Percentiles rank a stretch among this genome's conserved stretches.
These are phyloP conservation scores for Hypericum perforatum DNA, from an alignment of 345 rosid genomes.

Conservation along the genomic window DNA sequence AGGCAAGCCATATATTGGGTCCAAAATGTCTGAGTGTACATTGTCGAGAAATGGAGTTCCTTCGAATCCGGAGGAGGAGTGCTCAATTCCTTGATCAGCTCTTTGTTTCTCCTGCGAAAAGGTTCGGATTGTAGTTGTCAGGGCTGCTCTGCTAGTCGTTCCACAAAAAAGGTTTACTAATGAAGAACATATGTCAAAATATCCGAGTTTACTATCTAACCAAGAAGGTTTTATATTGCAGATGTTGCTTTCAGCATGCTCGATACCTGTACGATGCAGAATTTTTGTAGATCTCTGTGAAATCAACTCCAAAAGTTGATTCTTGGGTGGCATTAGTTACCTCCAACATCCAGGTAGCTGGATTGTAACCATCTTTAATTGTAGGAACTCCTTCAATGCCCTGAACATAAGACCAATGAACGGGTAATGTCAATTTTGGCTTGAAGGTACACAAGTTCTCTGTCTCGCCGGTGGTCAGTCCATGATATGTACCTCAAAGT, in stretches of 20 bases:
- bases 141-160: too few species aligned
- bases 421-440: too few species aligned
- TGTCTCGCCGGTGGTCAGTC: too few species aligned
- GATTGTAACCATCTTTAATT: background rate
- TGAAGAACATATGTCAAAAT: too few species aligned
- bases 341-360: conserved; percentile 4
- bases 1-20: background rate
- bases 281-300: background rate
- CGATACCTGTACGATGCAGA: background rate
- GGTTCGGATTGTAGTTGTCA: too few species aligned
- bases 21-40: background rate
- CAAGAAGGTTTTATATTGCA: too few species aligned
- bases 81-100: conserved; percentile 4
- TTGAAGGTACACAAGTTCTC: too few species aligned
- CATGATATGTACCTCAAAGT: background rate
- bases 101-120: conserved; percentile 6
- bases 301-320: background rate
- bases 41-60: background rate
- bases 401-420: too few species aligned
- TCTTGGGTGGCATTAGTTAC: background rate
- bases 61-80: background rate
- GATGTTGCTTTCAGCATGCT: too few species aligned
- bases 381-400: background rate
- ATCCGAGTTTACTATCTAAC: too few species aligned
- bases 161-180: too few species aligned